Evolutionary conservation across 495 filamentous ascomycete species (phyloP).

Genomic region (Podospora pseudoanserina): DNA sequence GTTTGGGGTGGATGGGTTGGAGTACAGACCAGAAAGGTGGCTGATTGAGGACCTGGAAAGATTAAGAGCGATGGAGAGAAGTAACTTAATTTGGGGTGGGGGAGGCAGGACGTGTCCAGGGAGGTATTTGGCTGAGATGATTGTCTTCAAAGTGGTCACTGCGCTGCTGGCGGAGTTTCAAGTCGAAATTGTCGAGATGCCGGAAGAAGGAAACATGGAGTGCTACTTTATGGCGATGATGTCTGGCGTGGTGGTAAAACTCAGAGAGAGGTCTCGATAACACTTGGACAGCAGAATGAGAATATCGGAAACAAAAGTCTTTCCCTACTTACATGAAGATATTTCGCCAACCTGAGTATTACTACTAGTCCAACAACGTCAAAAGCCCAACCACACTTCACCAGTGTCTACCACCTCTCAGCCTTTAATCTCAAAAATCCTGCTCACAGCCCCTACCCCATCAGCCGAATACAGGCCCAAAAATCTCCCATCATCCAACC

Average conservation of each 20-base stretch:
- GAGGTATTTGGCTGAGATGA: conserved; percentile 59
- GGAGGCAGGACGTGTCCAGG: conserved; percentile 67
- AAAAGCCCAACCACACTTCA: too few species aligned
- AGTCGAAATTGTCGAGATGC: conserved; percentile 28
- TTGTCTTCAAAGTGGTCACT: conserved; percentile 62
- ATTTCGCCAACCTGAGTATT: too few species aligned
- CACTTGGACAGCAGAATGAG: too few species aligned
- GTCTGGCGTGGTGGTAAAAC: conserved; percentile 34
- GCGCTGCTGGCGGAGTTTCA: conserved; percentile 60
- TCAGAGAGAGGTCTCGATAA: conserved; percentile 9
- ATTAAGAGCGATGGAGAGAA: conserved; percentile 41
- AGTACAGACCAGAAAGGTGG: conserved; percentile 57
- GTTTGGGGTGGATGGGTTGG: conserved; percentile 52
- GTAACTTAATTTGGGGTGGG: conserved; percentile 56
- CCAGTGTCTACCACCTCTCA: not conserved
- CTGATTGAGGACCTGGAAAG: conserved; percentile 22
- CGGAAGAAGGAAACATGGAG: conserved; percentile 21
- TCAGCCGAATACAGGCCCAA: conserved; percentile 38
- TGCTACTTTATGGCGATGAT: conserved; percentile 42
- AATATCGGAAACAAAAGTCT: too few species aligned
- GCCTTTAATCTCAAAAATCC: conserved; percentile 11
- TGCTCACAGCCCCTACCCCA: conserved; percentile 33
- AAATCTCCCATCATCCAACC: conserved; percentile 32
- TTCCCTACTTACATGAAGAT: too few species aligned
- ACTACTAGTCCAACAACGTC: too few species aligned